A percentile compares a stretch with the other conserved stretches of the same genome.
Conservation (phyloP, 352 stramenopile species). For the Pythium coloratum region DNA sequence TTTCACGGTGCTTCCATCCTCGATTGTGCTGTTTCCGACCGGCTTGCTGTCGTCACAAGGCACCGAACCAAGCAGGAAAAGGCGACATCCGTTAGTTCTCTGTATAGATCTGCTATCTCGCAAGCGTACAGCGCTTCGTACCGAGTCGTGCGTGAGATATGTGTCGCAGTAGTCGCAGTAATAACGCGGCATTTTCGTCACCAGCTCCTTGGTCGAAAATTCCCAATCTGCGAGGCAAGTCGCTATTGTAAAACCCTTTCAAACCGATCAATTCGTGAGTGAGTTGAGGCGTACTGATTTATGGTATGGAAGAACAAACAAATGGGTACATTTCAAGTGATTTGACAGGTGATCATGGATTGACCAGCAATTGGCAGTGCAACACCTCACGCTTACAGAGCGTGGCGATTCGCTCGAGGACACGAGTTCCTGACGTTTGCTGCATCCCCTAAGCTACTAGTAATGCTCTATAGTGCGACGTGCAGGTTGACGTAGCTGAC, state of each 20-base stretch:
- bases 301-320: not conserved
- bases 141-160: conserved; percentile 94
- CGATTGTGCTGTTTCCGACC: conserved; percentile 93
- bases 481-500: no score
- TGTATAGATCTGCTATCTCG: not conserved
- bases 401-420: no score
- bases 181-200: conserved; percentile 84
- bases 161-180: conserved; percentile 96
- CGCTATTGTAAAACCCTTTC: conserved; percentile 7
- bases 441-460: no score
- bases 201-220: not conserved
- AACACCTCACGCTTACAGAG: no score
- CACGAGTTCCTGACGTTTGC: no score
- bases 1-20: conserved; percentile 94
- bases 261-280: conserved; percentile 27
- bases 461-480: no score
- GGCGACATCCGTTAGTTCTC: not conserved
- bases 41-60: conserved; percentile 60
- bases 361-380: no score
- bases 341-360: no score
- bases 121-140: conserved; percentile 27
- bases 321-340: no score
- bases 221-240: not conserved
- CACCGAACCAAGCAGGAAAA: conserved; percentile 4
- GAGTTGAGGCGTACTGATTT: not conserved